phyloP scores from a whole-genome alignment of 805 yeast species.

The Candida hungchunana region DNA sequence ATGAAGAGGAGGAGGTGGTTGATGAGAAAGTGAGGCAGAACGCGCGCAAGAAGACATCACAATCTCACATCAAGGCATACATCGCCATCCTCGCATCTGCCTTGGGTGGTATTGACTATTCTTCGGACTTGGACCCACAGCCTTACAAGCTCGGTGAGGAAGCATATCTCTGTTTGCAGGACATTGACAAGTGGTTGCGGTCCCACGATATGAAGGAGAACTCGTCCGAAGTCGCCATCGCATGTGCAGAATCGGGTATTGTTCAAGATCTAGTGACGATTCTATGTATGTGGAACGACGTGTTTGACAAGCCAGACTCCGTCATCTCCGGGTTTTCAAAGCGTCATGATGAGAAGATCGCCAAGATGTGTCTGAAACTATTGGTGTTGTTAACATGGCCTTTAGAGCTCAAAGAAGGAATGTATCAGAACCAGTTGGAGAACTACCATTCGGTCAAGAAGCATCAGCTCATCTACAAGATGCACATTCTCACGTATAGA shows the following conservation, averaged over 20 bases:
- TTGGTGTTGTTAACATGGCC: conserved; percentile 89
- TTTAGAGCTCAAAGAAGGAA: conserved; percentile 48
- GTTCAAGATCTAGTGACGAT: conserved; percentile 77
- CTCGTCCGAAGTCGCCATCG: conserved; percentile 79
- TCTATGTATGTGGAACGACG: conserved; percentile 64
- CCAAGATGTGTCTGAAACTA: conserved; percentile 70
- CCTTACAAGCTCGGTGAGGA: conserved; percentile 84
- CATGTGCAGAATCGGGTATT: conserved; percentile 76
- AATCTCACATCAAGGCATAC: conserved; percentile 48
- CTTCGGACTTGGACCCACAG: conserved; percentile 40
- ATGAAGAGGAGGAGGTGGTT: conserved; percentile 5
- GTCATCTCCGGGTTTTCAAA: conserved; percentile 29
- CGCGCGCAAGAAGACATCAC: conserved; percentile 5
- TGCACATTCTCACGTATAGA: conserved; percentile 51
- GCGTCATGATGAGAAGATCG: conserved; percentile 51
- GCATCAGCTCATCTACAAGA: conserved; percentile 69
- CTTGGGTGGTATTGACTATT: conserved; percentile 82
- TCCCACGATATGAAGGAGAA: conserved; percentile 72
- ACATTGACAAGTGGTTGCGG: conserved; percentile 82
- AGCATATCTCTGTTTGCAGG: conserved; percentile 68
- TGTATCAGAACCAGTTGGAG: conserved; percentile 49
- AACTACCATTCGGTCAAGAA: conserved; percentile 58
- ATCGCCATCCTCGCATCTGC: conserved; percentile 82
- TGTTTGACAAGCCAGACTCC: conserved; percentile 26
- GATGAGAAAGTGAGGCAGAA: conserved; percentile 2